Conservation (phyloP, 371 early-diverging fungal genomes). For the Mortierella sp. region DNA sequence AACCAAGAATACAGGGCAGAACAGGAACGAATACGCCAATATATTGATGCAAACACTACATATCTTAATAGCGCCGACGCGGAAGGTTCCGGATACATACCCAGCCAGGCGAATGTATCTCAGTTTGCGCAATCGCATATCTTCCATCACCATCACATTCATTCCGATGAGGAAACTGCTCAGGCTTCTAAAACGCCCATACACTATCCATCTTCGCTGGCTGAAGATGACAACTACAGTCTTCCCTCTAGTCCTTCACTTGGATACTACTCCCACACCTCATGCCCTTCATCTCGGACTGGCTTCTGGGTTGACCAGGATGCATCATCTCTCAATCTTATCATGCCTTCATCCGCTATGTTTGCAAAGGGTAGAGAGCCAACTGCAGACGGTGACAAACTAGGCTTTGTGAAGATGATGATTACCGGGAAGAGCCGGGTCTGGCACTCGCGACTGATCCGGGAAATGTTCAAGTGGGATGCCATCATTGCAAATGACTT, state of each 20-base stretch:
- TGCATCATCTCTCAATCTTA: constrained; percentile 34
- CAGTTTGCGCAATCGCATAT: neutral
- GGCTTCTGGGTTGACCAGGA: constrained; percentile 44
- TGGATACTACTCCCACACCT: constrained; percentile 44
- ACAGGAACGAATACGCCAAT: constrained; percentile 18
- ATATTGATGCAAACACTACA: constrained; percentile 34
- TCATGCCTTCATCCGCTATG: constrained; percentile 50
- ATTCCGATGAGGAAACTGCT: neutral
- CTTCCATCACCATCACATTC: neutral
- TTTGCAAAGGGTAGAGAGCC: constrained; percentile 38
- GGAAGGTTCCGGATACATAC: constrained; percentile 38
- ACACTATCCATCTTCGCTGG: constrained; percentile 24
- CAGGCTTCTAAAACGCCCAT: constrained; percentile 11
- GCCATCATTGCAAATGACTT: constrained; percentile 43
- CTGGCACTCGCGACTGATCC: constrained; percentile 29
- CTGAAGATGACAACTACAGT: constrained; percentile 36
- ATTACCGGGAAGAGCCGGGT: constrained; percentile 23
- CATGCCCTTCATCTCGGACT: constrained; percentile 36
- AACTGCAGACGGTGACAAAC: constrained; percentile 27
- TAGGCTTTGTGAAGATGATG: constrained; percentile 47
- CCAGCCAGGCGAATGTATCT: neutral
- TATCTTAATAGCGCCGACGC: constrained; percentile 45
- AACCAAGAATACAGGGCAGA: neutral
- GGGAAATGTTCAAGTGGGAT: constrained; percentile 38
- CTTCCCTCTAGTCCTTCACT: constrained; percentile 37